These are phyloP conservation scores for Trichophyton equinum DNA, from an alignment of 2,329 filamentous ascomycete genomes.

Conservation along the genomic window DNA sequence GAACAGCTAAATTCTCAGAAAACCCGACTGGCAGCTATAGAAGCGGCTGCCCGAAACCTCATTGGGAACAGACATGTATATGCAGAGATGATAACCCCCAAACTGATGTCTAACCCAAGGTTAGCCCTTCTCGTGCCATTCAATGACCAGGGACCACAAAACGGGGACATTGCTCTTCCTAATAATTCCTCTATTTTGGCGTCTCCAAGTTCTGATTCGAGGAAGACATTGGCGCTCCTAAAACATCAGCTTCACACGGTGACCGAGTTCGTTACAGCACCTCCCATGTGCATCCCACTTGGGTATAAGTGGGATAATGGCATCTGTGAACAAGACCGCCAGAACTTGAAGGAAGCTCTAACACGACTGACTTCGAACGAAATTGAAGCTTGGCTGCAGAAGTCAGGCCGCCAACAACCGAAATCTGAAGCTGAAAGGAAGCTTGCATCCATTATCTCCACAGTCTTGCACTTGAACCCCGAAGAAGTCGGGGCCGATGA, in stretches of 20 bases:
- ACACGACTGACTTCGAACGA: not conserved
- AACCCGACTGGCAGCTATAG: not conserved
- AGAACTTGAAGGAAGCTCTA: not conserved
- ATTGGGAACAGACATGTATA: not conserved
- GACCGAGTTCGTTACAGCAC: not conserved
- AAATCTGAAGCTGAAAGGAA: not conserved
- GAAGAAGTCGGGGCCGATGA: constrained; percentile 12
- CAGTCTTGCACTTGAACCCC: constrained; percentile 16
- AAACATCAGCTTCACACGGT: not conserved
- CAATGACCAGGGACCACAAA: not conserved
- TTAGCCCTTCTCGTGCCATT: not conserved
- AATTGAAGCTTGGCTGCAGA: not conserved
- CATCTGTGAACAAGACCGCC: not conserved
- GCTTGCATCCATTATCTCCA: not conserved
- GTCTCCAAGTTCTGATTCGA: not conserved
- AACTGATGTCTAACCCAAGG: not conserved
- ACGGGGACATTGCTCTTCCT: not conserved
- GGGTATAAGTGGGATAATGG: not conserved
- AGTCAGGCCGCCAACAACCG: not conserved
- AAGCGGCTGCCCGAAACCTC: not conserved
- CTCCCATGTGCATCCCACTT: not conserved
- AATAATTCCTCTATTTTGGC: not conserved
- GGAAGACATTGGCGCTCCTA: not conserved
- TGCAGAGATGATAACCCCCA: not conserved
- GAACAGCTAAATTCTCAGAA: not conserved